Evolutionary conservation across 2,329 filamentous ascomycete species (phyloP), one percentile per base, ranked within the genome.

Genomic region (Xylaria sp.): DNA sequence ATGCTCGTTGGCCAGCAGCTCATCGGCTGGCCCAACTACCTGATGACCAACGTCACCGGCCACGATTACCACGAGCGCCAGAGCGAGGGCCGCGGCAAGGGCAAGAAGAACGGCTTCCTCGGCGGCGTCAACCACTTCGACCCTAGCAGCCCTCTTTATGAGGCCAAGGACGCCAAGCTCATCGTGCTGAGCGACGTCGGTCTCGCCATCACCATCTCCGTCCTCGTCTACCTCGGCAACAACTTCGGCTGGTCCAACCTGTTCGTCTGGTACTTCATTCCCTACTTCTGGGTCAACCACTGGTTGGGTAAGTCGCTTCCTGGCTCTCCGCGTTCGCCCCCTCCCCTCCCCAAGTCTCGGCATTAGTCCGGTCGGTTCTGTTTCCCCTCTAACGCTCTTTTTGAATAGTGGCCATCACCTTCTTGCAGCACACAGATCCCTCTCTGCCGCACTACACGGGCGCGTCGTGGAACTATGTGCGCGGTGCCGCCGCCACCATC

Each of bases 281-380:
- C 95, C 37, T 99, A 98, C 78, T 84, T 97, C 64, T 97, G 94
- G 94, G 93, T 97, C 58, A 96, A 98, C 86, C 93, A 97, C 87
- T 98, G 94, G 94, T 90, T 98, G 58, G 91, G 92, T 95, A 88
- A 85, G 91, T 85, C 27, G n/a, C 37, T 48, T 38, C 35, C 4
- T 40, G 4, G 7, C 15, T 40, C 5, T 17, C n/a, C n/a, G 4
- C 37, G 8, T n/a, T n/a, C n/a, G 8, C 15, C 19, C 15, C 19
- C 10, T 3, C 29, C 21, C 40, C 21, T 15, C 11, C 9, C n/a
- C n/a, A n/a, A n/a, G n/a, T n/a, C n/a, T n/a, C n/a, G n/a, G n/a
- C n/a, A n/a, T n/a, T n/a, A n/a, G n/a, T n/a, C n/a, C n/a, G n/a
- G n/a, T 15, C 23, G 13, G 3, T 9, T 13, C 7, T 29, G 53